Percentiles rank a stretch among this genome's conserved stretches.
Conservation (phyloP, 2,329 filamentous ascomycete species). For the Xylogone sp. region DNA sequence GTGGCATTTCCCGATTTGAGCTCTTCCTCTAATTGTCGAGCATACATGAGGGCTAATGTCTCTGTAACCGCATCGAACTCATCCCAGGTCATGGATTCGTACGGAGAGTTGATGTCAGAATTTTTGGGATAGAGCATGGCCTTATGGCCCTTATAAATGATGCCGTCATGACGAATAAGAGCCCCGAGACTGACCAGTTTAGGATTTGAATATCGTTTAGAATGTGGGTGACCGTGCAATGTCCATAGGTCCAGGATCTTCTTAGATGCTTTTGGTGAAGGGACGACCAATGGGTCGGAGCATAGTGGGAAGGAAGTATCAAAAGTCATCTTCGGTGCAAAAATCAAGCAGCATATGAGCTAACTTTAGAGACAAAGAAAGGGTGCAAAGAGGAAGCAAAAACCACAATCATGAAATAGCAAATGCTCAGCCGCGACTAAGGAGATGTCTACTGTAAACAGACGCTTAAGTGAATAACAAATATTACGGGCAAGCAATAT, state of each 20-base stretch:
- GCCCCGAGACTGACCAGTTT: slow-evolving; percentile 24
- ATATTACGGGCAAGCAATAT: not conserved
- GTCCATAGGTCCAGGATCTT: slow-evolving; percentile 25
- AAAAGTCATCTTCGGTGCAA: not conserved
- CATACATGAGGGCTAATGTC: slow-evolving; percentile 20
- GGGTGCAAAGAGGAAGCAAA: not conserved
- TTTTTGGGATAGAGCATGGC: slow-evolving; percentile 24
- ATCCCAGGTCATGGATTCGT: slow-evolving; percentile 23
- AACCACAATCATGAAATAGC: not conserved
- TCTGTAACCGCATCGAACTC: slow-evolving; percentile 23
- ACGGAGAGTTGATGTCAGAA: slow-evolving; percentile 13
- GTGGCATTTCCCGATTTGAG: slow-evolving; percentile 20
- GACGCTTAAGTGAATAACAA: not conserved
- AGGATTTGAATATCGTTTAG: slow-evolving; percentile 24
- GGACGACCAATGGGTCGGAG: slow-evolving; percentile 24
- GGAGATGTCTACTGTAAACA: not conserved
- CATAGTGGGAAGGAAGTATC: slow-evolving; percentile 9
- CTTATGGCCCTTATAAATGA: slow-evolving; percentile 17
- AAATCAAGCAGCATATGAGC: not conserved
- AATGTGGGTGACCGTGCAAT: slow-evolving; percentile 28
- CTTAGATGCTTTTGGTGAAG: slow-evolving; percentile 18
- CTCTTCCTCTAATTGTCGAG: slow-evolving; percentile 15
- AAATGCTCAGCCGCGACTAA: not conserved
- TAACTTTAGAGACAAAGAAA: not conserved
- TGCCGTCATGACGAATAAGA: slow-evolving; percentile 23